Evolutionary conservation across 2,329 filamentous ascomycete species (phyloP).

Genomic region (Apiospora saccharicola): DNA sequence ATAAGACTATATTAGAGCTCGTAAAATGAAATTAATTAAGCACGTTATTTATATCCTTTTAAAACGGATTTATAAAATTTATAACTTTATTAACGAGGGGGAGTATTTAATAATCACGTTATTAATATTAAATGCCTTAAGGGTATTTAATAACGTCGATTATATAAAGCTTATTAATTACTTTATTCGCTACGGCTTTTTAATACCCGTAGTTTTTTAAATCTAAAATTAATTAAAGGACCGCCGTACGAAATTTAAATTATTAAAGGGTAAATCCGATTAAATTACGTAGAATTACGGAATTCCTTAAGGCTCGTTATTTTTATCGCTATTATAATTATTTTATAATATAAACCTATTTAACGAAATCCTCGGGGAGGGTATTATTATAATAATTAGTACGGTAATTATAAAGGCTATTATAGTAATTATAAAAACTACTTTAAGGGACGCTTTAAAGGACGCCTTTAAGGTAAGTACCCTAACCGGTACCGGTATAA

Average conservation of each 20-base stretch:
- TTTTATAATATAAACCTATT: background rate
- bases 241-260: background rate
- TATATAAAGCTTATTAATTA: background rate
- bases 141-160: background rate
- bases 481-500: too few species aligned
- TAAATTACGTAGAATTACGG: background rate
- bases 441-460: too few species aligned
- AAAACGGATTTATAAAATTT: background rate
- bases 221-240: background rate
- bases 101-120: background rate
- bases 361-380: background rate
- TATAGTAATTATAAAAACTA: background rate
- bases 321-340: background rate
- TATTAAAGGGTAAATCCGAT: background rate
- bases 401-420: too few species aligned
- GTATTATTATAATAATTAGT: background rate
- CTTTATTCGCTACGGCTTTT: background rate
- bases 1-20: background rate
- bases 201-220: background rate
- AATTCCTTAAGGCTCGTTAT: background rate
- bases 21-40: background rate
- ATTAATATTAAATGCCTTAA: background rate
- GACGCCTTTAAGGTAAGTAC: too few species aligned
- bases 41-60: background rate
- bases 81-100: background rate